Evolutionary conservation across 2,329 filamentous ascomycete species (phyloP), one percentile per base, ranked within the genome.

Genomic region (Myriosclerotinia curreyana): DNA sequence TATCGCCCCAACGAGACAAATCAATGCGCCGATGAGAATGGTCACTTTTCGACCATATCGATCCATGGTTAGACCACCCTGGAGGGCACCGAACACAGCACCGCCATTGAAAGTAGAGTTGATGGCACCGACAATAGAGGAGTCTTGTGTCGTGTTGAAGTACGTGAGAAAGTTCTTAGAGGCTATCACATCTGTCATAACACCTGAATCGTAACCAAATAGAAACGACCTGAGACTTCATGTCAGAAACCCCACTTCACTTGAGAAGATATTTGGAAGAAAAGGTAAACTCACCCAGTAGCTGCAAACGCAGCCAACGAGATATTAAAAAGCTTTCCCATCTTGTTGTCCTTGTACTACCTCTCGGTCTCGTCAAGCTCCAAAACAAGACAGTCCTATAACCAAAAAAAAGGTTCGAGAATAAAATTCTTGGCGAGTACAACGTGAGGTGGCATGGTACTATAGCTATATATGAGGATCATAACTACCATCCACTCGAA

Each of bases 61-160:
- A 71, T 88, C 86, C 70, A 84, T 85, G 52, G 76, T 74, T 2
- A 81, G 79, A 60, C 86, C 85, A 36, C 71, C 71, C 65, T 71
- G 70, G 3, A 73, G 65, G 9, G 71, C 68, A 38, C 54, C 83
- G 74, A 63, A 76, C 74, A 54, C 85, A 79, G 59, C 86, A 50
- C 86, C 85, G 9, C 82, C 83, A 6, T 85, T 88, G 73, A 88
- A 87, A 63, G 86, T 80, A 5, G 84, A 85, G n/a, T 87, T 86
- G 1, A 88, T 84, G 5, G 85, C 79, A 60, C 85, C 85, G 25
- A 72, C 71, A 17, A 71, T 72, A 3, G 71, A 44, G 9, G 69
- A 72, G 12, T 64, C 67, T 7, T 63, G 62, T 12, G 66, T 77
- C 70, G 72, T 80, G 75, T 69, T 74, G 75, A 73, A 73, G 53